Percentiles rank a stretch among this genome's conserved stretches.
phyloP scores from a whole-genome alignment of 2,329 filamentous ascomycete species.

The Hypoxylon sp. region DNA sequence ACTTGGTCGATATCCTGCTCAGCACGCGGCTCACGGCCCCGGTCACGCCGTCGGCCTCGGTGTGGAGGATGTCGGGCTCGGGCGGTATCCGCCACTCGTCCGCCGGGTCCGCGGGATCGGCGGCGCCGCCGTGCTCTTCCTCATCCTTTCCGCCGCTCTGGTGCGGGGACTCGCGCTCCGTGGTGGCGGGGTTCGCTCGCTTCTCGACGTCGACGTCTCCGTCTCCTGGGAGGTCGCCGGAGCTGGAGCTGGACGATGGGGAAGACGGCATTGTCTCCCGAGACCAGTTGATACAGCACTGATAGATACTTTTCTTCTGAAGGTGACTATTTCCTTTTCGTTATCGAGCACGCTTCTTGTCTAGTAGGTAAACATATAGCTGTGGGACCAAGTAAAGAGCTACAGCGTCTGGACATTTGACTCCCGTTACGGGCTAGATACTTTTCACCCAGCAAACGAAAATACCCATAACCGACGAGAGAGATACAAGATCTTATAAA shows the following conservation, averaged over 20 bases:
- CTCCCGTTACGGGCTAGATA: not conserved
- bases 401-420: not conserved
- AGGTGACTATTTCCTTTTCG: not conserved
- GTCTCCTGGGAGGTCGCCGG: slow-evolving; percentile 38
- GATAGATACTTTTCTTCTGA: not conserved
- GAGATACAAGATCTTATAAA: not conserved
- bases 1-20: slow-evolving; percentile 52
- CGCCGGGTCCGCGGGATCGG: slow-evolving; percentile 1
- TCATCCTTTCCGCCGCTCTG: slow-evolving; percentile 7
- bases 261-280: slow-evolving; percentile 31
- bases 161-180: not conserved
- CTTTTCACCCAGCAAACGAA: not conserved
- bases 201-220: too few species aligned
- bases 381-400: too few species aligned
- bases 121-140: slow-evolving; percentile 7
- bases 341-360: too few species aligned
- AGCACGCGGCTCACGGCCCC: slow-evolving; percentile 49
- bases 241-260: slow-evolving; percentile 33
- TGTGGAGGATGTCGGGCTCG: slow-evolving; percentile 38
- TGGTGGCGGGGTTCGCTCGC: slow-evolving; percentile 10
- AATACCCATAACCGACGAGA: not conserved
- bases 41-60: slow-evolving; percentile 37
- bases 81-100: slow-evolving; percentile 32
- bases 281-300: not conserved
- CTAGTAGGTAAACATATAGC: too few species aligned